phyloP scores from a whole-genome alignment of 306 rosid genomes.

The Rubus parviflorus region DNA sequence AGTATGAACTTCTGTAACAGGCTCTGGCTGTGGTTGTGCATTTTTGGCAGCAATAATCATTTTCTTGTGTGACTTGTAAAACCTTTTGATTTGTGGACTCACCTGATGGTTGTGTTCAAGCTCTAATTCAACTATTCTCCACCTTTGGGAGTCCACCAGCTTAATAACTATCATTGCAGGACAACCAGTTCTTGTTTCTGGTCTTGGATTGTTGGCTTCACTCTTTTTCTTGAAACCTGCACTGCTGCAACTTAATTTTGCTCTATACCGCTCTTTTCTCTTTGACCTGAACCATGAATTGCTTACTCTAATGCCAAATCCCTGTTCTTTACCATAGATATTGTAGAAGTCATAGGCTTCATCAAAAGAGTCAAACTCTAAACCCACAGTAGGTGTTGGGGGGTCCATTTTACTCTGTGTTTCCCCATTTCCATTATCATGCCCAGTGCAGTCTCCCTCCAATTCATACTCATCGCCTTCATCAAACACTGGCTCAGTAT shows the following conservation, averaged over 20 bases:
- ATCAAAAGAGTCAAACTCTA: conserved; percentile 71
- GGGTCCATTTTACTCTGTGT: conserved; percentile 37
- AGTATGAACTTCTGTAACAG: conserved; percentile 67
- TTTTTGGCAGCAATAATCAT: conserved; percentile 63
- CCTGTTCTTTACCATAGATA: conserved; percentile 60
- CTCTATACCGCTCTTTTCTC: conserved; percentile 72
- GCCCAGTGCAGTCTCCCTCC: conserved; percentile 47
- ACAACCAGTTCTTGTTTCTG: conserved; percentile 83
- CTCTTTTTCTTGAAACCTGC: conserved; percentile 87
- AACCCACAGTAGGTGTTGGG: conserved; percentile 56
- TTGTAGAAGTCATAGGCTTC: conserved; percentile 71
- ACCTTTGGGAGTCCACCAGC: conserved; percentile 62
- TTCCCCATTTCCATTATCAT: conserved; percentile 41
- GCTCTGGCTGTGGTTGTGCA: conserved; percentile 53
- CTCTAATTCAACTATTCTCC: conserved; percentile 76
- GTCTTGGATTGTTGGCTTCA: conserved; percentile 70
- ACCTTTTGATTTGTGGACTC: conserved; percentile 64
- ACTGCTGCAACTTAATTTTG: conserved; percentile 77
- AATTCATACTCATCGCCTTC: conserved; percentile 48
- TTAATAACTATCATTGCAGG: conserved; percentile 78
- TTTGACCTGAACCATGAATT: conserved; percentile 82
- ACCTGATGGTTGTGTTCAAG: conserved; percentile 79
- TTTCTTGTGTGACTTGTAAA: conserved; percentile 77
- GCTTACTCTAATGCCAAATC: conserved; percentile 78
- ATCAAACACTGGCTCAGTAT: conserved; percentile 55